Percentiles rank a stretch among this genome's conserved stretches.
Conservation (phyloP, 441 rosid genomes). For the Adansonia grandidieri region DNA sequence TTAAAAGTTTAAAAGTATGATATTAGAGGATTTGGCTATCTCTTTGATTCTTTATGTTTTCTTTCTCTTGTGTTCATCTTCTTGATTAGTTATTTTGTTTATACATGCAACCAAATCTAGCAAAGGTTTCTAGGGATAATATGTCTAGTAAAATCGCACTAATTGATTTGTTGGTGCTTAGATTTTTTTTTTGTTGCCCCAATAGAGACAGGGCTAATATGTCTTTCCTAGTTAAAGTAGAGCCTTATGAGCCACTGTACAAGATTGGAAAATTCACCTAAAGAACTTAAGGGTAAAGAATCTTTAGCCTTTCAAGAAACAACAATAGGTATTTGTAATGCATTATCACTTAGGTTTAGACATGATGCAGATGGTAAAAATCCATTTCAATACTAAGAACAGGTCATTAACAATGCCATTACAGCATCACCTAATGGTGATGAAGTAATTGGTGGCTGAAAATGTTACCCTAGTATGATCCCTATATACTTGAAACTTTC, state of each 20-base stretch:
- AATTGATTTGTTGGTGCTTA: neutral
- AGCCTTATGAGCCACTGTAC: neutral
- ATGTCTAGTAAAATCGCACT: neutral
- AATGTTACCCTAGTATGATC: neutral
- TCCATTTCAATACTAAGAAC: slow-evolving; percentile 8
- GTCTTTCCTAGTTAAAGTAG: neutral
- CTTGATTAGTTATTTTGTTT: too few species aligned
- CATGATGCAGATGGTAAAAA: neutral
- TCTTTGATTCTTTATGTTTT: too few species aligned
- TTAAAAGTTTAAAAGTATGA: too few species aligned
- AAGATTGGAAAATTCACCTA: neutral
- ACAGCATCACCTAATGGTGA: neutral
- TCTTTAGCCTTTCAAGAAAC: neutral
- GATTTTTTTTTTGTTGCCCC: neutral
- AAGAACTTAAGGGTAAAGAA: slow-evolving; percentile 4
- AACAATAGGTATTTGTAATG: neutral
- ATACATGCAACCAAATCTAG: too few species aligned
- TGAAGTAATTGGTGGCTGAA: neutral
- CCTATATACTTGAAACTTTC: neutral
- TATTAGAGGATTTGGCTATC: too few species aligned
- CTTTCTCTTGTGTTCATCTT: too few species aligned
- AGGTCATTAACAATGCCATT: neutral
- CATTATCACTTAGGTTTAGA: neutral
- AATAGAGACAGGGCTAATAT: neutral
- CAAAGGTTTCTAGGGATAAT: neutral